Percentiles rank a stretch among this genome's conserved stretches.
Conservation (phyloP, 441 rosid species). For the Populus tomentosa region DNA sequence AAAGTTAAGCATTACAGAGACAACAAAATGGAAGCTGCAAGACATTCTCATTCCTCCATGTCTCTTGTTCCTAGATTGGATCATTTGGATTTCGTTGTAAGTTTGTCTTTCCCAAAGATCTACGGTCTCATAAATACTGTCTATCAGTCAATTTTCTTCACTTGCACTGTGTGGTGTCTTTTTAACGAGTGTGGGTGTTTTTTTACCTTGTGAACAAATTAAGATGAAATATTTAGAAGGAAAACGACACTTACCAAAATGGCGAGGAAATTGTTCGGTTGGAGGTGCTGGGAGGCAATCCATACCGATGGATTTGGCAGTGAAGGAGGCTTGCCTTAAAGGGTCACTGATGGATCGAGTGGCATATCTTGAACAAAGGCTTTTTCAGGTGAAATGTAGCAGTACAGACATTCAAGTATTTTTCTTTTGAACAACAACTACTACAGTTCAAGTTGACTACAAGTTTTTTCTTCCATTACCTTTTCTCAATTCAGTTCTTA, state of each 20-base stretch:
- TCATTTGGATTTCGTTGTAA: slow-evolving; percentile 54
- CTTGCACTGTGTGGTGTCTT: neutral
- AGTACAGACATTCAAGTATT: neutral
- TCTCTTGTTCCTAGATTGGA: slow-evolving; percentile 58
- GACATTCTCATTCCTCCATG: slow-evolving; percentile 31
- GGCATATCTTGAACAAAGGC: slow-evolving; percentile 50
- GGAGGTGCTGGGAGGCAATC: neutral
- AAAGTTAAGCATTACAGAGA: neutral
- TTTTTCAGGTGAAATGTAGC: slow-evolving; percentile 47
- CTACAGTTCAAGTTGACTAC: too few species aligned
- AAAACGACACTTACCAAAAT: slow-evolving; percentile 26
- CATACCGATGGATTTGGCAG: slow-evolving; percentile 43
- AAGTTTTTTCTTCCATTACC: too few species aligned
- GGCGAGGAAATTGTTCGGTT: slow-evolving; percentile 19
- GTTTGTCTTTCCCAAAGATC: neutral
- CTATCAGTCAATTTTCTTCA: neutral
- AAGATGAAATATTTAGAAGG: slow-evolving; percentile 3
- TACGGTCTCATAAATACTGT: neutral
- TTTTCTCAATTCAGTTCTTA: too few species aligned
- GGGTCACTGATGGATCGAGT: slow-evolving; percentile 63
- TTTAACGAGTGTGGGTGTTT: neutral
- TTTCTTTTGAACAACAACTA: too few species aligned
- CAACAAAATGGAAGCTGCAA: slow-evolving; percentile 35
- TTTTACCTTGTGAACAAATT: too few species aligned
- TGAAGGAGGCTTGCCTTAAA: slow-evolving; percentile 56